Evolutionary conservation across 2,329 filamentous ascomycete genomes (phyloP).

Genomic region (Talaromyces sp.): DNA sequence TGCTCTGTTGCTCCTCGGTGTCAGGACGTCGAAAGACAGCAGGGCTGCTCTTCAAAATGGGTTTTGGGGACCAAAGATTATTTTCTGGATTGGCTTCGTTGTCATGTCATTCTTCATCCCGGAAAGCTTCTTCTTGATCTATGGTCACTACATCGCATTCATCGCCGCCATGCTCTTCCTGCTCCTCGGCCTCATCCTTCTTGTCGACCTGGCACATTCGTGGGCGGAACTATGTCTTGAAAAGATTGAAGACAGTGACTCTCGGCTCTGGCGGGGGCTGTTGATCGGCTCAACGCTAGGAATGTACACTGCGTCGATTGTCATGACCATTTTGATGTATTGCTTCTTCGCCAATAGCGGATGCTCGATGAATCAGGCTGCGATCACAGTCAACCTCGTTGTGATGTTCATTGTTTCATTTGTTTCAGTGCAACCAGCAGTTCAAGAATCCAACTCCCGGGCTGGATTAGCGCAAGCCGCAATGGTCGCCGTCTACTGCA

Average conservation of each 20-base stretch:
- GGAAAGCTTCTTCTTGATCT: conserved; percentile 89
- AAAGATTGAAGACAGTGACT: conserved; percentile 88
- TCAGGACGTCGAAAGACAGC: conserved; percentile 79
- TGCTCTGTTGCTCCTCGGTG: conserved; percentile 77
- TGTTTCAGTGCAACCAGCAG: conserved; percentile 80
- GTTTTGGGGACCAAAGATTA: conserved; percentile 97
- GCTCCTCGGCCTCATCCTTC: conserved; percentile 81
- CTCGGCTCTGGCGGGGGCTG: conserved; percentile 74
- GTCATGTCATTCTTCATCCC: conserved; percentile 94
- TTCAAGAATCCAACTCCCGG: conserved; percentile 89
- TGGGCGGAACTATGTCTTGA: conserved; percentile 96
- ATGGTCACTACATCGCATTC: conserved; percentile 91
- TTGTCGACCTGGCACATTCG: conserved; percentile 91
- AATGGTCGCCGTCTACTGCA: conserved; percentile 97
- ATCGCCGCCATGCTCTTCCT: conserved; percentile 88
- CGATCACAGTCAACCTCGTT: conserved; percentile 88
- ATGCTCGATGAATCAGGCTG: conserved; percentile 94
- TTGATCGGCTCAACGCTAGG: conserved; percentile 86
- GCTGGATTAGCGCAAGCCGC: conserved; percentile 95
- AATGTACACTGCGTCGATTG: conserved; percentile 88
- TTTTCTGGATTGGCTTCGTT: conserved; percentile 81
- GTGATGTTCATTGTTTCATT: conserved; percentile 75
- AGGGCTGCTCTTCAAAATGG: conserved; percentile 90
- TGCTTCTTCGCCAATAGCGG: conserved; percentile 80
- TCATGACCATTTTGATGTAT: conserved; percentile 96